Evolutionary conservation across 176 grass and related monocot genomes (phyloP), one percentile per base, ranked within the genome.

Genomic region (Olyra latifolia): DNA sequence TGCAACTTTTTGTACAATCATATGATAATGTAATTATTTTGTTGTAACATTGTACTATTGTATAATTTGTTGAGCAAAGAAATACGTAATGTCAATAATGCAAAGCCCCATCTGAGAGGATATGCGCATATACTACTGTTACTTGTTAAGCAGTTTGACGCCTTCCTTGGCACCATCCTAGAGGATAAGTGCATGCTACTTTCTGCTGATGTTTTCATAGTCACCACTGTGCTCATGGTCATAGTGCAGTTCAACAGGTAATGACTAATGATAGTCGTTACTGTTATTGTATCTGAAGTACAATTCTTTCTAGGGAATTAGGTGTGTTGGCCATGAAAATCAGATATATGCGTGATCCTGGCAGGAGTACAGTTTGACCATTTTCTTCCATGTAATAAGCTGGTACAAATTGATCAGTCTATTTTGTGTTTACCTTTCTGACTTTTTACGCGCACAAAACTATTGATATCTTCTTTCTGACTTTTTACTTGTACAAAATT

Each of bases 41-140:
- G 71, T 79, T 89, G 63, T 88, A 91, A 52, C 53, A 81, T 19
- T 80, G 49, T 81, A 87, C 10, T 42, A 38, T 14, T 61, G 66
- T 71, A 60, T 1, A 73, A 22, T 75, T 69, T 56, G 68, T 38
- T 24, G 15, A 62, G 6, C 13, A 79, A 68, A 76, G 44, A 40
- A 57, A 41, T 38, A 63, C 32, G 5, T 14, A 42, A 1, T 83
- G 66, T 67, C 42, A 75, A 22, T 27, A 32, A 79, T n/a, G 28
- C 35, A 69, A 25, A 39, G 60, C 9, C 58, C 61, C 59, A 46
- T 59, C 48, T 59, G 5, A 29, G 14, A 39, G 15, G 29, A 29
- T 50, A 38, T 66, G 8, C 29, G 7, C 6, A 10, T 13, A 9
- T 13, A 13, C 8, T 38, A 32, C 58, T 9, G 44, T 2, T 79